A percentile compares a stretch with the other conserved stretches of the same genome.
Conservation (phyloP, 2,329 filamentous ascomycete genomes). For the Calonectria pteridis region DNA sequence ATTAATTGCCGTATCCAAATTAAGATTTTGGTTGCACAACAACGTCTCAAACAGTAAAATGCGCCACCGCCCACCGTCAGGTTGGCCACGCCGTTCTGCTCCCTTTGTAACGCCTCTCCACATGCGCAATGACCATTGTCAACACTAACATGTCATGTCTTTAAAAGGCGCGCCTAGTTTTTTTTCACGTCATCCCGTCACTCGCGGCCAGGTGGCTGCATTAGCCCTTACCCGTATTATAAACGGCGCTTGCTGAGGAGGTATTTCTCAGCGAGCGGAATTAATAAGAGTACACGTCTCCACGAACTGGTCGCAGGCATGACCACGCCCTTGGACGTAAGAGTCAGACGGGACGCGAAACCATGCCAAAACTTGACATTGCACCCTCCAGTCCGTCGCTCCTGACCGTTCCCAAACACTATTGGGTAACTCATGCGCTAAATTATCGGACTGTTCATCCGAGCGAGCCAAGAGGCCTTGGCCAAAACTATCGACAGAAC, state of each 20-base stretch:
- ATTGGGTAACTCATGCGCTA: neutral
- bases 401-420: neutral
- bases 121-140: neutral
- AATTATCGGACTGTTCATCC: neutral
- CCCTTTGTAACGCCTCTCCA: neutral
- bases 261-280: neutral
- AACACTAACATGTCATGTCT: neutral
- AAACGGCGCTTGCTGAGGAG: neutral
- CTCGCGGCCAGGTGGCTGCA: neutral
- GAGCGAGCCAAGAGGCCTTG: conserved; percentile 2
- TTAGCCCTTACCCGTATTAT: neutral
- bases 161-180: conserved; percentile 4
- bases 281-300: neutral
- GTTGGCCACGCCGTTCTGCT: neutral
- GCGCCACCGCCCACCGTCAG: neutral
- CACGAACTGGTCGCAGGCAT: neutral
- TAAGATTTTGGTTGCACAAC: neutral
- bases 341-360: neutral
- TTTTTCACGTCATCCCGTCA: conserved; percentile 5
- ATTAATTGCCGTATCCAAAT: neutral
- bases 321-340: neutral
- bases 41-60: neutral
- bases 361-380: neutral
- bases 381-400: neutral
- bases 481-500: neutral